Evolutionary conservation across 208 protist genomes (phyloP), one percentile per base, ranked within the genome.

Genomic region (Balamuthia mandrillaris): DNA sequence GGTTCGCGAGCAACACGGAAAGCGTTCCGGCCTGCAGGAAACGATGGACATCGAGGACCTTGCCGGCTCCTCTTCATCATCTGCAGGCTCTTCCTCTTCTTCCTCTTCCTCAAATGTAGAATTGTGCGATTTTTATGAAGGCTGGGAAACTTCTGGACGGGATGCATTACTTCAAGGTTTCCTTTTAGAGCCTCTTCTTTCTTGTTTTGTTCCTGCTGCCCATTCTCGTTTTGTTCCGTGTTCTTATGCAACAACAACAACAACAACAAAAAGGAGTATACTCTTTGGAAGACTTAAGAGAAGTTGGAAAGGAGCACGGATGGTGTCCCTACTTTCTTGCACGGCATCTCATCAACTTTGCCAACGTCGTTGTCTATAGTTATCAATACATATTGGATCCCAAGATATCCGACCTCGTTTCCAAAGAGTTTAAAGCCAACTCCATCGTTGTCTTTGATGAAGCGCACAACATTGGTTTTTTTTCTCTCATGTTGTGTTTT

Each of bases 351-450:
- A 91, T 98, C n/a, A 85, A 95, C 3, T 92, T 95, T 60, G 96
- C 96, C 0, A 96, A 99, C 84, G 96, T 99, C 27, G 94, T 99
- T 54, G 96, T 99, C 65, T 98, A 98, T 83, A 65, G n/a, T 51
- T 99, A 99, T 88, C 92, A 97, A 45, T 99, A 99, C 91, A 94
- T 99, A 77, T 92, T 99, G 12, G 98, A 99, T 86, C 98, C 98
- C 6, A 97, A 98, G 84, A 98, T 99, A 51, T 91, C 96, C 4
- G 93, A 95, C 21, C 90, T 98, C 7, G 95, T 98, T 0, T 95
- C 96, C 1, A 94, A 94, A 84, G 93, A 95, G 37, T 88, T 98
- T 49, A 91, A 94, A 44, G 95, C 95, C 61, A 96, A 98, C 79
- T 97, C 93, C 12, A 98, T 99, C 68, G 94, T 99, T 9, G 96